Evolutionary conservation across 306 rosid genomes (phyloP).

Genomic region (Lablab purpureus): DNA sequence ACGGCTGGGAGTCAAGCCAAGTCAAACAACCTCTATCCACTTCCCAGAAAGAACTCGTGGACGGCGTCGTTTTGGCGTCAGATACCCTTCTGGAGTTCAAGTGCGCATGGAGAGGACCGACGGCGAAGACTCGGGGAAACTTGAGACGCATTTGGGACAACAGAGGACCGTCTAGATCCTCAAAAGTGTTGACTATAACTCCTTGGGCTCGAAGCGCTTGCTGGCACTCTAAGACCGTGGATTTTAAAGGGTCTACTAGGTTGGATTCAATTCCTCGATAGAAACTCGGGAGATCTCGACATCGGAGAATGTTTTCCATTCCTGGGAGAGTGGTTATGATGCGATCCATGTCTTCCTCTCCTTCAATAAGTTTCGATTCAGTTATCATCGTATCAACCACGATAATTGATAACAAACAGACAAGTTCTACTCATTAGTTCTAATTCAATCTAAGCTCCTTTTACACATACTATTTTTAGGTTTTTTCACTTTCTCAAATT

Average conservation of each 20-base stretch:
- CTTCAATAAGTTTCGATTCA: neutral
- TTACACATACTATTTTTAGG: no score
- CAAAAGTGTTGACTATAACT: neutral
- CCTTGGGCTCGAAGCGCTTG: neutral
- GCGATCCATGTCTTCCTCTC: conserved; percentile 14
- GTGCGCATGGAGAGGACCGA: conserved; percentile 3
- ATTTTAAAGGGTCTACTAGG: neutral
- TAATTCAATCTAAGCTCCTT: no score
- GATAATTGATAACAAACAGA: no score
- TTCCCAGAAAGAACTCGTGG: neutral
- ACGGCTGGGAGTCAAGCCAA: conserved; percentile 29
- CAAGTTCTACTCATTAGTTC: no score
- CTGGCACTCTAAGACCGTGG: neutral
- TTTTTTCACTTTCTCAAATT: no score
- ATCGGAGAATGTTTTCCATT: conserved; percentile 6
- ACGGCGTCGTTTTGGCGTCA: neutral
- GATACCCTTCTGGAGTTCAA: neutral
- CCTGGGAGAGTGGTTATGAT: neutral
- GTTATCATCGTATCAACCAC: no score
- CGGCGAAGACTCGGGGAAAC: neutral
- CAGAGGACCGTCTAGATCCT: neutral
- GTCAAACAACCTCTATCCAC: neutral
- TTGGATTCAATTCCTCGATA: neutral
- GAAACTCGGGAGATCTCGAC: conserved; percentile 10
- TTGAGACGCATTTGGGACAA: neutral